A percentile compares a stretch with the other conserved stretches of the same genome.
These are phyloP conservation scores for Albifimbria verrucaria DNA, from an alignment of 2,329 filamentous ascomycete species.

Conservation along the genomic window DNA sequence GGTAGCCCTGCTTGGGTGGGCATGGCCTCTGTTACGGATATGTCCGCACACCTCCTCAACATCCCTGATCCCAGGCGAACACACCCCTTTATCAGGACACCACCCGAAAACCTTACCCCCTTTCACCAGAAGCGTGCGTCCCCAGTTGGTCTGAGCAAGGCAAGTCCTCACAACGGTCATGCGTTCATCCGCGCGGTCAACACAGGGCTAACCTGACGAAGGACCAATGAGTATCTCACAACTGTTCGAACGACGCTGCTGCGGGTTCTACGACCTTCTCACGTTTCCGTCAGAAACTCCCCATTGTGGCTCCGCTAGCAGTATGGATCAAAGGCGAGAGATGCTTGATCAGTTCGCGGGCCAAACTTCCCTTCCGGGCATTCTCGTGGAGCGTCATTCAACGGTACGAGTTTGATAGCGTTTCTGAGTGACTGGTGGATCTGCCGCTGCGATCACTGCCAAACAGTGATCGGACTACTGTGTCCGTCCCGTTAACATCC, in stretches of 20 bases:
- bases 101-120: conserved; percentile 9
- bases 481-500: conserved; percentile 7
- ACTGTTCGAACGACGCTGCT: conserved; percentile 38
- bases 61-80: conserved; percentile 12
- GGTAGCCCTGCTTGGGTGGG: not conserved
- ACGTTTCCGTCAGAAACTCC: not conserved
- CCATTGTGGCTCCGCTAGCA: too few relatives aligned
- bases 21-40: conserved; percentile 5
- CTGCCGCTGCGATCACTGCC: not conserved
- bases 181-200: conserved; percentile 47
- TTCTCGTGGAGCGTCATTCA: too few relatives aligned
- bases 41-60: conserved; percentile 11
- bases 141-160: conserved; percentile 33
- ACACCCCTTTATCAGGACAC: conserved; percentile 9
- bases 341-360: too few relatives aligned
- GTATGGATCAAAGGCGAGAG: too few relatives aligned
- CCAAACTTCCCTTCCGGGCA: too few relatives aligned
- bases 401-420: conserved; percentile 2
- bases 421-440: conserved; percentile 3
- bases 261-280: not conserved
- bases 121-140: too few relatives aligned
- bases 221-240: conserved; percentile 37
- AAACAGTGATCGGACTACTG: conserved; percentile 9
- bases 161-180: conserved; percentile 47
- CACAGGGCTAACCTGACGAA: conserved; percentile 41